A percentile compares a stretch with the other conserved stretches of the same genome.
Evolutionary conservation across 257 asterid genomes (phyloP).

Genomic region (Prunella vulgaris): DNA sequence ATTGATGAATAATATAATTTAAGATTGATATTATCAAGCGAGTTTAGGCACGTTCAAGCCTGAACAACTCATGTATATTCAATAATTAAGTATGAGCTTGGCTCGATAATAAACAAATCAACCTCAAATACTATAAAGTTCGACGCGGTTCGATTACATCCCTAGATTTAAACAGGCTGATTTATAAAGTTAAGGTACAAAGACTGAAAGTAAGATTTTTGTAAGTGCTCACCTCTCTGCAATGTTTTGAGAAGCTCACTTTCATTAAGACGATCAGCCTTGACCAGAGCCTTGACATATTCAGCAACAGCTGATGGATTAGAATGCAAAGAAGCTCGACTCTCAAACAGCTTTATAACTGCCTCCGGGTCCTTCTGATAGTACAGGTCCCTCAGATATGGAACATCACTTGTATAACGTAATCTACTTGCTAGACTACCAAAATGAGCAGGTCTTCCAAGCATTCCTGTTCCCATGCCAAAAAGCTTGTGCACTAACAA

Average conservation of each 20-base stretch:
- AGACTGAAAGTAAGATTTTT: not conserved
- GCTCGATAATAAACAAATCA: too few relatives aligned
- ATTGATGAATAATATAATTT: too few relatives aligned
- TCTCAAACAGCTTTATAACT: conserved; percentile 75
- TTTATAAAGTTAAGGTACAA: not conserved
- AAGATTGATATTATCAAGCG: too few relatives aligned
- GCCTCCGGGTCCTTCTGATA: conserved; percentile 70
- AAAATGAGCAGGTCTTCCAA: conserved; percentile 49
- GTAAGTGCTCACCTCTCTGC: conserved; percentile 54
- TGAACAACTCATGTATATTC: too few relatives aligned
- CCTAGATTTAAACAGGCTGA: not conserved
- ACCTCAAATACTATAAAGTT: too few relatives aligned
- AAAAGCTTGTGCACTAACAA: conserved; percentile 35
- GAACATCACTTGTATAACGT: conserved; percentile 56
- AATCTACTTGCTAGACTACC: conserved; percentile 56
- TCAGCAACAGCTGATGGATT: conserved; percentile 70
- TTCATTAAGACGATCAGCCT: conserved; percentile 75
- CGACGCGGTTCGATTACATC: too few relatives aligned
- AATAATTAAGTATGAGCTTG: too few relatives aligned
- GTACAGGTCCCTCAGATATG: conserved; percentile 66
- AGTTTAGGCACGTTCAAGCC: too few relatives aligned
- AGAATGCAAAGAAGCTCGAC: conserved; percentile 64
- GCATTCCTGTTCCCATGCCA: conserved; percentile 20
- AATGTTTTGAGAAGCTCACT: conserved; percentile 69
- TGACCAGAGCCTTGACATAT: conserved; percentile 79